phyloP scores from a whole-genome alignment of 2,329 filamentous ascomycete species.

The Calonectria hongkongensis region DNA sequence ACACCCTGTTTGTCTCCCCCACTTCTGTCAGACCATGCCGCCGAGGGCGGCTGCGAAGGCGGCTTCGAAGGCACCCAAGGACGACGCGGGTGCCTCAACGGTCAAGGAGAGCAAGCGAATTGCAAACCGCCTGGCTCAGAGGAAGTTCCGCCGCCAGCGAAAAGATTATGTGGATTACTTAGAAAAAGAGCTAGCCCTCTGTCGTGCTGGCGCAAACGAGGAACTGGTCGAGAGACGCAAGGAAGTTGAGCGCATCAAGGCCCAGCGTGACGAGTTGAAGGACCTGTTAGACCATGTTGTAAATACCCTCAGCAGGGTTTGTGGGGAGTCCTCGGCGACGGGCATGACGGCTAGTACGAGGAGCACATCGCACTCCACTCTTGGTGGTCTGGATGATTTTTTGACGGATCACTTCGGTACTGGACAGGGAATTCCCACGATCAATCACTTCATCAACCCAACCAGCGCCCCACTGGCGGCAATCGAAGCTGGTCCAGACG shows the following conservation, averaged over 20 bases:
- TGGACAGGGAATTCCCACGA: neutral
- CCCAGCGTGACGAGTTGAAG: conserved; percentile 9
- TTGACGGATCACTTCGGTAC: neutral
- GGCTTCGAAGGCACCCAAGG: neutral
- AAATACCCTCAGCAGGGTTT: neutral
- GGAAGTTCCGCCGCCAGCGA: conserved; percentile 8
- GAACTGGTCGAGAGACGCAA: neutral
- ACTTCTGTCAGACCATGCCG: neutral
- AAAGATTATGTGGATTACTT: conserved; percentile 7
- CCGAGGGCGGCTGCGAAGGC: neutral
- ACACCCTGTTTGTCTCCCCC: neutral
- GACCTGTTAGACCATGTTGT: conserved; percentile 1
- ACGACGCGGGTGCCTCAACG: neutral
- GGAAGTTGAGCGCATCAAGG: conserved; percentile 1
- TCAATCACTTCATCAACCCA: neutral
- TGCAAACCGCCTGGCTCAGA: conserved; percentile 1
- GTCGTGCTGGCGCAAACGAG: neutral
- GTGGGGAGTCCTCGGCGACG: neutral
- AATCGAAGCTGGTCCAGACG: neutral
- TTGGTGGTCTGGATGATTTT: neutral
- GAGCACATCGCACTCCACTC: neutral
- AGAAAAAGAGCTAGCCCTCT: neutral
- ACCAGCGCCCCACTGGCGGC: neutral
- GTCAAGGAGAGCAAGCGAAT: neutral
- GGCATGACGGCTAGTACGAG: neutral